Base-by-base conservation (phyloP, 2,329 filamentous ascomycete species). In the Neocatenulostroma microsporum region DNA sequence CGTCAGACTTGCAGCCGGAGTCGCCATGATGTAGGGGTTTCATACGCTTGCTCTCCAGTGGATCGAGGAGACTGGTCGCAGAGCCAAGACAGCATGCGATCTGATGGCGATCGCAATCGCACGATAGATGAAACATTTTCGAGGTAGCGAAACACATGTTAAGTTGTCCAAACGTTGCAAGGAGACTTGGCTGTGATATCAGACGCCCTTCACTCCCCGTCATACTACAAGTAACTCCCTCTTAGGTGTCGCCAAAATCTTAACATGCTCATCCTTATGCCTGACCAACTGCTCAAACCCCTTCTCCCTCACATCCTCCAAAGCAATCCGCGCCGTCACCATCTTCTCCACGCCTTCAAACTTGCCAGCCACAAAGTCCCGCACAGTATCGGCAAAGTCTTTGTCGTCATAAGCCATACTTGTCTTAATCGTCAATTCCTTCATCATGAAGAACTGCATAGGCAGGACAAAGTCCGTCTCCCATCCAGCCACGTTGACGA, bases 401-500 rank as follows among this genome's bases (percentile, higher is more conserved):
- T 30, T 15, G 21, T 46, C 35, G 24, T 48, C 42, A 20, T 48
- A 47, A 2, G 42, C 45, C 37, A 48, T 34, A n/a, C 31, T 39
- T 3, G 36, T 37, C 14, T 39, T 36, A 12, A 48, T 34, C 7
- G 33, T 36, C 18, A 47, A 33, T 24, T 49, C 44, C 32, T 49
- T 47, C 32, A 42, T 23, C 44, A 49, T 47, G 12, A 38, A 32
- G n/a, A 41, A 34, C 39, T 44, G 33, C 25, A 27, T 30, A n/a
- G 33, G 29, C 33, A 42, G 28, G 12, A 21, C 10, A 17, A 29
- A 26, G 2, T 11, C 39, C 37, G 44, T 40, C 30, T 48, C 46
- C 48, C 48, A 49, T 7, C 42, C 45, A n/a, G 49, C 48, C 15
- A 50, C 43, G 40, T 46, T 52, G 9, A 50, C 38, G 28, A 49